These are phyloP conservation scores for Paxillus involutus DNA, from an alignment of 768 basidiomycete genomes.

Conservation along the genomic window DNA sequence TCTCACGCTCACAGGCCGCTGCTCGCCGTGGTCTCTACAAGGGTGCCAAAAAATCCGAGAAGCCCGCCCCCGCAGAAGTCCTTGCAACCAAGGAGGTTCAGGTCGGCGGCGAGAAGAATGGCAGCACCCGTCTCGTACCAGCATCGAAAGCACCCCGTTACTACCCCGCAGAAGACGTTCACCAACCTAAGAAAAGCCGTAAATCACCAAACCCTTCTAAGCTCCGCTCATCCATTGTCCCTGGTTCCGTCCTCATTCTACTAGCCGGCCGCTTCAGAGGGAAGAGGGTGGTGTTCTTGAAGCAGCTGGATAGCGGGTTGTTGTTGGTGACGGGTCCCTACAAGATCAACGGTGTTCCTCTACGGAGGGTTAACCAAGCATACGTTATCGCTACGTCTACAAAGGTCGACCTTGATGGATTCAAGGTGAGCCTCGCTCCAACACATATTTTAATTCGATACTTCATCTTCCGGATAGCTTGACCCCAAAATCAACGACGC, in stretches of 20 bases:
- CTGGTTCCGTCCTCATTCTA: constrained; percentile 93
- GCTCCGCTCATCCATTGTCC: constrained; percentile 86
- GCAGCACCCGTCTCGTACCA: constrained; percentile 83
- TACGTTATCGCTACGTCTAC: constrained; percentile 99
- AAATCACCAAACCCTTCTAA: constrained; percentile 78
- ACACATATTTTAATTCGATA: not conserved
- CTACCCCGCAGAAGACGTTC: constrained; percentile 95
- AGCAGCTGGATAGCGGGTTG: constrained; percentile 90
- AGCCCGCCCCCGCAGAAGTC: constrained; percentile 57
- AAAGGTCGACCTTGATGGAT: constrained; percentile 74
- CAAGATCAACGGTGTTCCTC: constrained; percentile 98
- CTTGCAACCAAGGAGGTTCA: constrained; percentile 73
- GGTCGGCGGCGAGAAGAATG: constrained; percentile 90
- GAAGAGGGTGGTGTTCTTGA: constrained; percentile 97
- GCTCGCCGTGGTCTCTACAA: constrained; percentile 84
- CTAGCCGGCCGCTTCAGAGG: constrained; percentile 97
- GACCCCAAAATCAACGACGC: constrained; percentile 91
- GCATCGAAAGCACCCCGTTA: constrained; percentile 82
- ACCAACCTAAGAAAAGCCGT: constrained; percentile 87
- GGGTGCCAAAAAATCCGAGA: constrained; percentile 76
- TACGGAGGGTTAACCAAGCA: constrained; percentile 97
- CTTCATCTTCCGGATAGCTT: constrained; percentile 45
- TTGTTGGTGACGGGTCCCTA: constrained; percentile 96
- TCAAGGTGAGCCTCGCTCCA: constrained; percentile 57
- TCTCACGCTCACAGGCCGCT: constrained; percentile 80